Evolutionary conservation across 371 early-diverging fungal genomes (phyloP), one percentile per base, ranked within the genome.

Genomic region (Syncephalastrum monosporum): DNA sequence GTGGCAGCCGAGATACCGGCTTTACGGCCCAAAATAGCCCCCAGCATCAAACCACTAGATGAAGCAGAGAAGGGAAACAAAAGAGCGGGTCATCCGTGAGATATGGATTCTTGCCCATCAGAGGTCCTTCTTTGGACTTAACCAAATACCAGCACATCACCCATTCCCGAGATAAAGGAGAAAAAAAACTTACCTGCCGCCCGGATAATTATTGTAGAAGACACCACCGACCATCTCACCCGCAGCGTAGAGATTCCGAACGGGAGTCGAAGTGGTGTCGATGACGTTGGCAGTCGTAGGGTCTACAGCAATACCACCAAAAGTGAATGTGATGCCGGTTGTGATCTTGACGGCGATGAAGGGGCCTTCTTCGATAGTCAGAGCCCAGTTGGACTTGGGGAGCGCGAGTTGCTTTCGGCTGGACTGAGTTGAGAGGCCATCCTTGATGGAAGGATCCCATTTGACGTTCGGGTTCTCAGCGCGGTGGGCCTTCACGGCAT

Each of bases 321-420:
- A 63, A 5, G 63, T 63, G 43, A 63, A 63, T 0, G 63, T 63
- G n/a, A 63, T 63, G 24, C 63, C 62, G 23, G 58, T 57, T 2
- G 63, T 63, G 17, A 63, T 55, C 50, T 63, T 63, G 41, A 63
- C 58, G n/a, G 63, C 63, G 12, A 57, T 51, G 48, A 57, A 63
- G 8, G 63, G 63, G 2, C 42, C 63, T 21, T 57, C 14, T 38
- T 53, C 63, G 8, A 63, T 42, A 2, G 63, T 42, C 23, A 57
- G 45, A 3, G 63, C 63, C 63, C 63, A 63, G 27, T 63, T 63
- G 41, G 55, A 50, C 41, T 63, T 63, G 7, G 57, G 53, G 3
- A 57, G 5, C 1, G 43, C 41, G 25, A 63, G 57, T 17, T 47
- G 49, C n/a, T 44, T 57, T 1, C n/a, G 13, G n/a, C 54, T 43